Evolutionary conservation across 164 flowering plant species (phyloP).

Genomic region (Chimonanthus praecox): DNA sequence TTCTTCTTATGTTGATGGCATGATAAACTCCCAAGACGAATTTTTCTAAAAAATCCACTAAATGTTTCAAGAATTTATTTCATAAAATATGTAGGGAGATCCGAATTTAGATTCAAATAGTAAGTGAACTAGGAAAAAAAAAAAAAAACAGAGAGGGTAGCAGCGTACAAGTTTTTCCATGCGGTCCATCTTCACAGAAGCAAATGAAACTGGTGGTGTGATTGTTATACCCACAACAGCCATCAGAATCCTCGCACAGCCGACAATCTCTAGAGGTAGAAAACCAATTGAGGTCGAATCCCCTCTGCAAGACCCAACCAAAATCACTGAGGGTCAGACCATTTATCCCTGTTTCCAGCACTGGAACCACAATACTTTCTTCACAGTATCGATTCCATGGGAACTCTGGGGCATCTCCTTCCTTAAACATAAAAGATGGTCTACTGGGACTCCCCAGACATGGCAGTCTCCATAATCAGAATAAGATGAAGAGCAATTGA

Average conservation of each 20-base stretch:
- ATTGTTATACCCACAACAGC: not conserved
- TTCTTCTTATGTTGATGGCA: too few relatives aligned
- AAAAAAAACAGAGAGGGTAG: too few relatives aligned
- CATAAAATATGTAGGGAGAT: too few relatives aligned
- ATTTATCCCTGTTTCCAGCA: not conserved
- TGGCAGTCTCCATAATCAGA: not conserved
- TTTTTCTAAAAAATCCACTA: too few relatives aligned
- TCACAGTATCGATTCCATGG: not conserved
- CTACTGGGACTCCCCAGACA: not conserved
- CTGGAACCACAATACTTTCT: not conserved
- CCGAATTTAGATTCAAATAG: too few relatives aligned
- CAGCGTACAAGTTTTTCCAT: not conserved
- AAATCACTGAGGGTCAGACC: not conserved
- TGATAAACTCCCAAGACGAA: too few relatives aligned
- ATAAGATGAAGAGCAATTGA: slow-evolving; percentile 4
- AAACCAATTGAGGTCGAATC: not conserved
- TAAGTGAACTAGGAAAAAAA: too few relatives aligned
- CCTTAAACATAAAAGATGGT: not conserved
- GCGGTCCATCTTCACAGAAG: slow-evolving; percentile 1
- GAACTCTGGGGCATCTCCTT: not conserved
- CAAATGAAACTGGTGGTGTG: not conserved
- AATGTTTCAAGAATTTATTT: too few relatives aligned
- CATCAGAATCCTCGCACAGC: not conserved
- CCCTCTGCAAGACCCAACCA: not conserved
- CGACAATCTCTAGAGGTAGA: not conserved